These are phyloP conservation scores for Hypoxylon sp. DNA, from an alignment of 2,329 filamentous ascomycete species.

Conservation along the genomic window DNA sequence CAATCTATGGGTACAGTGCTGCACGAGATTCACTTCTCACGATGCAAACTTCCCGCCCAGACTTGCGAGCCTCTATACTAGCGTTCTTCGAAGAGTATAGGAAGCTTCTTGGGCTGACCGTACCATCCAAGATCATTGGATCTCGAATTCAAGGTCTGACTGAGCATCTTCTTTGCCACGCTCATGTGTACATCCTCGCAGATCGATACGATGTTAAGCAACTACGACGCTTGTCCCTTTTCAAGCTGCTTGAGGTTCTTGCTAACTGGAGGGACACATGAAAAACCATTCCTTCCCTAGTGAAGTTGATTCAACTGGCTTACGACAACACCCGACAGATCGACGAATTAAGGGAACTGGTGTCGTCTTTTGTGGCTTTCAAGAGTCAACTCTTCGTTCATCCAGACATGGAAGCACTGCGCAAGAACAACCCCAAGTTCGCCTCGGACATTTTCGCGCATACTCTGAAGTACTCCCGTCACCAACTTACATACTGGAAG, in stretches of 20 bases:
- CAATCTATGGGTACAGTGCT: no score
- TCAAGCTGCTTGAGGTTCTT: neutral
- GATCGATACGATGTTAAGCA: neutral
- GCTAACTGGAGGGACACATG: neutral
- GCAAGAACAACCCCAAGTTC: neutral
- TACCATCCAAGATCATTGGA: no score
- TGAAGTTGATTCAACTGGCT: neutral
- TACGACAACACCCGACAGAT: neutral
- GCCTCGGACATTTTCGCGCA: neutral
- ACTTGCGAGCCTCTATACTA: no score
- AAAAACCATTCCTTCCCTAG: neutral
- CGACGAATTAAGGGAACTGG: neutral
- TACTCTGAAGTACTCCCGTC: neutral
- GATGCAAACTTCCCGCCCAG: no score
- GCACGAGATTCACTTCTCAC: no score
- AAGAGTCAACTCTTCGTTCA: neutral
- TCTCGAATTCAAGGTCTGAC: neutral
- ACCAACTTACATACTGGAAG: no score
- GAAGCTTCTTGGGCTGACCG: no score
- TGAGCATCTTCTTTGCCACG: neutral
- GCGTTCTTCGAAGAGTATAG: neutral
- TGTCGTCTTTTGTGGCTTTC: neutral
- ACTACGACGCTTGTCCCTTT: neutral
- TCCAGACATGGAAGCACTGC: neutral
- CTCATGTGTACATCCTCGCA: constrained; percentile 2